These are phyloP conservation scores for Cajanus cajan DNA, from an alignment of 306 rosid species.

Conservation along the genomic window DNA sequence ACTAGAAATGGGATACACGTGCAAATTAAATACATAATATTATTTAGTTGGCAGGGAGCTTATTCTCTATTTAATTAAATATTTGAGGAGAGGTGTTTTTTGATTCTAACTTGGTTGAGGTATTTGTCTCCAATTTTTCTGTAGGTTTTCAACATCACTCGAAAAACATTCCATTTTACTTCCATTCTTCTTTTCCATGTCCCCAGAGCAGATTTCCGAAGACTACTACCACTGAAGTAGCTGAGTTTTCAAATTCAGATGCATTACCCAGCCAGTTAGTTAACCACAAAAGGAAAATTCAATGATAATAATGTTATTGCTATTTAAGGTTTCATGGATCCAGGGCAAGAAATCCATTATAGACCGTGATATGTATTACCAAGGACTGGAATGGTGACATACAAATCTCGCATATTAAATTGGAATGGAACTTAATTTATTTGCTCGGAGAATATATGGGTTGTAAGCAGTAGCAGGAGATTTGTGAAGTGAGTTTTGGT, in stretches of 20 bases:
- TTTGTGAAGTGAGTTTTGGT: conserved; percentile 16
- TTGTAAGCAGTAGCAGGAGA: conserved; percentile 19
- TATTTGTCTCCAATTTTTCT: not conserved
- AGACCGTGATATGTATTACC: not conserved
- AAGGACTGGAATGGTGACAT: not conserved
- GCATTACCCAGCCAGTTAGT: not conserved
- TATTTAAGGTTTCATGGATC: too few species aligned
- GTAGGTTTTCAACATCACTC: not conserved
- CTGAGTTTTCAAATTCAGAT: not conserved
- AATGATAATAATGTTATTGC: too few species aligned
- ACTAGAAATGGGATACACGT: not conserved
- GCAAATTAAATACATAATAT: not conserved
- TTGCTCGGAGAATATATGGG: conserved; percentile 45
- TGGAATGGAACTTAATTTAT: not conserved
- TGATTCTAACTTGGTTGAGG: not conserved
- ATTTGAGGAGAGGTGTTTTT: not conserved
- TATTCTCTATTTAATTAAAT: not conserved
- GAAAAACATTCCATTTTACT: not conserved
- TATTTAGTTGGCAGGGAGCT: not conserved
- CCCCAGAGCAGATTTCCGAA: not conserved
- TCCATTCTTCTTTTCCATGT: not conserved
- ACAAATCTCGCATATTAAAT: not conserved
- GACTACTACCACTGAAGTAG: not conserved
- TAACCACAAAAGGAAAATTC: not conserved
- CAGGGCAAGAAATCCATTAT: too few species aligned